Evolutionary conservation across 805 yeast genomes (phyloP), one percentile per base, ranked within the genome.

Genomic region (Candida glaebosa): DNA sequence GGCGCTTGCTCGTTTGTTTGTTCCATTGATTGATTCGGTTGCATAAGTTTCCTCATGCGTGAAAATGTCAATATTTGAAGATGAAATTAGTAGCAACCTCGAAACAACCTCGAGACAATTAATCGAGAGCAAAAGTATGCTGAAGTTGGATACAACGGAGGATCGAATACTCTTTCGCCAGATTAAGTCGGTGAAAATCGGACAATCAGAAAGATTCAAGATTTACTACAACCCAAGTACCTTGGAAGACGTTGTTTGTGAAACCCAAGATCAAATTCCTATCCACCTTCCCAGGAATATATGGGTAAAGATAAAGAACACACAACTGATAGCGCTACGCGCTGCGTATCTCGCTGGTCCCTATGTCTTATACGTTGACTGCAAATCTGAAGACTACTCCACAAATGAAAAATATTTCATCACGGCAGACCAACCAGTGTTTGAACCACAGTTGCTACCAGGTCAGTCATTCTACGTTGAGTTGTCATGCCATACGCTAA

Each of bases 271-370:
- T 25, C 28, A 37, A 2, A 28, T 31, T 4, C 24, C 35, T 17
- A 24, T 24, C 10, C 28, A 24, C 8, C 14, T 49, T 15, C 65
- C 62, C 4, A 26, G 42, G 6, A 57, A 52, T 31, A 47, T 70
- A 6, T 81, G 76, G 73, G 60, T 84, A 17, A 75, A 78, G 40
- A 76, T 90, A 30, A 79, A 78, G 53, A 90, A 90, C 61, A 67
- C 65, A 3, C 96, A 89, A 58, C 76, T 79, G 48, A 65, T 86
- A 2, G 74, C 93, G 1, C 58, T 87, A 49, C 63, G 95, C 20
- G 95, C 97, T 0, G 85, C 96, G 1, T 87, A 82, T 52, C 61
- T 93, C 12, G 82, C 90, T 1, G 99, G 98, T 0, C 99, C 99
- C 0, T 91, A 81, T 56, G 71, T 87, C 2, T 63, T 93, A 4